Evolutionary conservation across 2,329 filamentous ascomycete genomes (phyloP), one percentile per base, ranked within the genome.

Genomic region (Arachnopeziza araneosa): DNA sequence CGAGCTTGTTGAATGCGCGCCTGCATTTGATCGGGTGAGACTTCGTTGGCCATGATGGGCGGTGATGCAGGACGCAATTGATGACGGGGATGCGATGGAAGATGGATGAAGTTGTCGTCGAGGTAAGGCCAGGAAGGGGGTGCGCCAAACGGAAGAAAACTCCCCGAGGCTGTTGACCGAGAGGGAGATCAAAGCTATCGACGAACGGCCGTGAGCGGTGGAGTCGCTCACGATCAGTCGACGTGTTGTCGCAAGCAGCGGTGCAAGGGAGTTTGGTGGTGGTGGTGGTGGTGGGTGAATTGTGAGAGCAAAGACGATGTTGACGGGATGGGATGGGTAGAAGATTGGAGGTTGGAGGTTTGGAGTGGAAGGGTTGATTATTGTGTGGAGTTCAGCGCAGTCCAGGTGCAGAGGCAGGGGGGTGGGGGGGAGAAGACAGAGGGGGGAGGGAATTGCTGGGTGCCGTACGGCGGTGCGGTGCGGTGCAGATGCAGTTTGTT

Each of bases 1-100:
- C 95, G 88, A 75, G 95, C 93, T 73, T 90, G 88, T 74, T 91
- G 89, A 72, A 95, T 93, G 78, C 89, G 89, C 79, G 93, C 89
- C 83, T 98, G 93, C 86, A 97, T 96, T 76, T 84, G 83, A 79
- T 88, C 85, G 67, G 84, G 84, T 73, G 84, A 87, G 70, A 87
- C 83, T 74, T 87, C 85, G 76, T 79, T 84, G 54, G 71, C 69
- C 70, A 72, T 72, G 36, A 44, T 44, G 36, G 36, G 36, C 36
- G 36, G 36, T 59, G 59, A 65, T 63, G 60, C 56, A 60, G 55
- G 50, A 63, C 61, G 56, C 59, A 64, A 65, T 66, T 61, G 65
- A 63, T 59, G 54, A 54, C 58, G 51, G 50, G 53, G 59, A 58
- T 56, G 44, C 10, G 55, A 61, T 59, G 50, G 54, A 59, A 52